phyloP scores from a whole-genome alignment of 1,284 basidiomycete genomes.

The Pyrrhoderma lamaoense region DNA sequence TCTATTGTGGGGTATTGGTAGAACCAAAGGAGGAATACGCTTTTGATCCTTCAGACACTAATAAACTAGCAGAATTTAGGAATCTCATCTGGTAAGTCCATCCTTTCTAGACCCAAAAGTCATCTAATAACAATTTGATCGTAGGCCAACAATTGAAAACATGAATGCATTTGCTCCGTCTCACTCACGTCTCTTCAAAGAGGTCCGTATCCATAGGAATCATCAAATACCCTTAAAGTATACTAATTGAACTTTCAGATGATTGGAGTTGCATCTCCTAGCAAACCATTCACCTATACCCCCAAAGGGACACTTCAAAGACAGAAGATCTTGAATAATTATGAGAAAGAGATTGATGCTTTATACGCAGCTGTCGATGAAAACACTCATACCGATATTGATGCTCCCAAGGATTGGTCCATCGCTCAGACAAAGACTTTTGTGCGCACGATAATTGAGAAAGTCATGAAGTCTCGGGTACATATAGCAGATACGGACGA shows the following conservation, averaged over 20 bases:
- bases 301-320: slow-evolving; percentile 18
- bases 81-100: slow-evolving; percentile 11
- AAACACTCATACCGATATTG: slow-evolving; percentile 12
- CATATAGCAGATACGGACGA: slow-evolving; percentile 27
- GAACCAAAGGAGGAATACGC: slow-evolving; percentile 28
- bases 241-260: slow-evolving; percentile 10
- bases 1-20: slow-evolving; percentile 37
- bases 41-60: slow-evolving; percentile 9
- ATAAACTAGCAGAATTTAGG: slow-evolving; percentile 6
- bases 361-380: slow-evolving; percentile 19
- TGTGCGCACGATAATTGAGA: slow-evolving; percentile 16
- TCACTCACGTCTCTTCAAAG: slow-evolving; percentile 8
- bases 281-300: slow-evolving; percentile 19
- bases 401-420: slow-evolving; percentile 16
- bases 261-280: slow-evolving; percentile 17
- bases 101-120: neutral
- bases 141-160: neutral
- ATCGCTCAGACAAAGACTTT: slow-evolving; percentile 6
- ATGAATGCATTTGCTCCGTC: slow-evolving; percentile 5
- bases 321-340: slow-evolving; percentile 14
- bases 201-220: neutral
- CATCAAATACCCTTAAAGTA: neutral
- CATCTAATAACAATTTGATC: neutral
- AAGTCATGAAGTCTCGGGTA: slow-evolving; percentile 9
- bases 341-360: slow-evolving; percentile 18